phyloP scores from a whole-genome alignment of 768 basidiomycete genomes.

The Podaxis sp. region DNA sequence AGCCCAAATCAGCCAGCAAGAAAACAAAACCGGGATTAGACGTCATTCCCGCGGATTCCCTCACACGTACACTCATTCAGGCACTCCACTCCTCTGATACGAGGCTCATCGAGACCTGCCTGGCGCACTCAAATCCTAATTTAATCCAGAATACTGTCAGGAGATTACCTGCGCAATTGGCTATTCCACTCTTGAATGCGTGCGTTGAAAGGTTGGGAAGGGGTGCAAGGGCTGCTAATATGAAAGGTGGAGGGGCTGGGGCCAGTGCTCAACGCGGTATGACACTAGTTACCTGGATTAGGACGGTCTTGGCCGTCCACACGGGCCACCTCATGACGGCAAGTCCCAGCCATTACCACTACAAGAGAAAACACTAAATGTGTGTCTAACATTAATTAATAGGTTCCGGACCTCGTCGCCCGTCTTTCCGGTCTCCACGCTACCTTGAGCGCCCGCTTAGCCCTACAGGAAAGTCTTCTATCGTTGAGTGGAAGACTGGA shows the following conservation, averaged over 20 bases:
- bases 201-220: slow-evolving; percentile 88
- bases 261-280: slow-evolving; percentile 77
- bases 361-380: slow-evolving; percentile 6
- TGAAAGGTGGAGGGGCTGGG: slow-evolving; percentile 77
- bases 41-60: slow-evolving; percentile 75
- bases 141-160: slow-evolving; percentile 87
- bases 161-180: slow-evolving; percentile 81
- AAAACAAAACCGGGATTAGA: slow-evolving; percentile 30
- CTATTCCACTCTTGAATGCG: slow-evolving; percentile 80
- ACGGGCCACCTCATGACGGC: slow-evolving; percentile 95
- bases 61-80: slow-evolving; percentile 93
- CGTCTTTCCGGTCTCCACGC: slow-evolving; percentile 84
- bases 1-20: slow-evolving; percentile 31
- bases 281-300: slow-evolving; percentile 73
- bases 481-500: slow-evolving; percentile 88
- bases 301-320: slow-evolving; percentile 80
- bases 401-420: slow-evolving; percentile 93
- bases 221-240: slow-evolving; percentile 64
- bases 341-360: slow-evolving; percentile 23
- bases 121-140: slow-evolving; percentile 75
- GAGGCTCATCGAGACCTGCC: slow-evolving; percentile 80
- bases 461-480: slow-evolving; percentile 81
- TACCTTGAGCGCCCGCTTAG: slow-evolving; percentile 73
- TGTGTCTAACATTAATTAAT: slow-evolving; percentile 8
- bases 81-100: slow-evolving; percentile 95